Percentiles rank a stretch among this genome's conserved stretches.
Evolutionary conservation across 192 early-diverging fungal genomes (phyloP).

Genomic region (Backusella psychrophila): DNA sequence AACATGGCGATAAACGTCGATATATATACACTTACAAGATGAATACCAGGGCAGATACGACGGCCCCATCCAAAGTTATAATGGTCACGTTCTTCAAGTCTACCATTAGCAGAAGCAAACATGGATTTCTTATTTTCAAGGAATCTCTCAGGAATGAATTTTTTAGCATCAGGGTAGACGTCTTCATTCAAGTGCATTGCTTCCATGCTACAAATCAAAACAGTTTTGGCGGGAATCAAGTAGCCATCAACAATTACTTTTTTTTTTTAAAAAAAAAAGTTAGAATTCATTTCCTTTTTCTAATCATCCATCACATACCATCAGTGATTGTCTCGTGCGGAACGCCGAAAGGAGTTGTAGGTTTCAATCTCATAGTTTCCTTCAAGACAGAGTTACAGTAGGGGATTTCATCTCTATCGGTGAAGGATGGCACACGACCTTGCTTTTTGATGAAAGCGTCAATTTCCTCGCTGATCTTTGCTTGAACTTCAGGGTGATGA

Average conservation of each 20-base stretch:
- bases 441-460: background rate
- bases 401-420: conserved; percentile 8
- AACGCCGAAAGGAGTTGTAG: background rate
- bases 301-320: background rate
- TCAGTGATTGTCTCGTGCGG: conserved; percentile 13
- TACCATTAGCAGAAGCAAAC: conserved; percentile 13
- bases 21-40: background rate
- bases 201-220: conserved; percentile 44
- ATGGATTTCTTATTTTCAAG: background rate
- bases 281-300: background rate
- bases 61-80: conserved; percentile 20
- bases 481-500: conserved; percentile 22
- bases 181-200: conserved; percentile 41
- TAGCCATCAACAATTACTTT: conserved; percentile 36
- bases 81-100: conserved; percentile 16
- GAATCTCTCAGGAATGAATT: conserved; percentile 47
- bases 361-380: conserved; percentile 16
- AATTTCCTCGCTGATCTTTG: conserved; percentile 7
- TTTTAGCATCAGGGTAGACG: conserved; percentile 41
- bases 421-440: background rate
- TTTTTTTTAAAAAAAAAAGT: background rate
- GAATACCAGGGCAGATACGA: conserved; percentile 12
- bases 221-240: conserved; percentile 47
- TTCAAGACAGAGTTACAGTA: conserved; percentile 19
- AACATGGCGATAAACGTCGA: background rate